These are phyloP conservation scores for Boletus vermiculosoides DNA, from an alignment of 768 basidiomycete genomes.

Conservation along the genomic window DNA sequence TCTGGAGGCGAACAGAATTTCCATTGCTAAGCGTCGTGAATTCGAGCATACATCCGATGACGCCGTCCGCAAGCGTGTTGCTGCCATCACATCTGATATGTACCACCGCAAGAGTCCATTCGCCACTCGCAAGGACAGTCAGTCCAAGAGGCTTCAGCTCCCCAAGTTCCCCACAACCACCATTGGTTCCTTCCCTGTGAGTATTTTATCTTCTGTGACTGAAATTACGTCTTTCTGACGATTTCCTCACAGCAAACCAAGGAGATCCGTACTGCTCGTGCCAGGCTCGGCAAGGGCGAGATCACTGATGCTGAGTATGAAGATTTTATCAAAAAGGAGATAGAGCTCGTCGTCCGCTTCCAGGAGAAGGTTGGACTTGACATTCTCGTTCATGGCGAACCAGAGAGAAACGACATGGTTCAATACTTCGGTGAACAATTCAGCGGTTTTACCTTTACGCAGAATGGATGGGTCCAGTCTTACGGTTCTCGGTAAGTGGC, in stretches of 20 bases:
- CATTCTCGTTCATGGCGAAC: slow-evolving; percentile 97
- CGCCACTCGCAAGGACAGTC: slow-evolving; percentile 80
- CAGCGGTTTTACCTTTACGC: slow-evolving; percentile 95
- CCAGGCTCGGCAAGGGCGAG: slow-evolving; percentile 91
- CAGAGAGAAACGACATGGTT: slow-evolving; percentile 99
- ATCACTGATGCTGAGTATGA: slow-evolving; percentile 87
- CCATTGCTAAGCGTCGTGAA: slow-evolving; percentile 90
- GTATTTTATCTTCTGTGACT: slow-evolving; percentile 19
- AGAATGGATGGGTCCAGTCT: slow-evolving; percentile 99
- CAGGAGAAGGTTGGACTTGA: slow-evolving; percentile 97
- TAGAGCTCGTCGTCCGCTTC: slow-evolving; percentile 90
- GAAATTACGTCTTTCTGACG: slow-evolving; percentile 4
- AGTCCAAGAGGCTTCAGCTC: slow-evolving; percentile 83
- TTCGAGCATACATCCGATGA: slow-evolving; percentile 95
- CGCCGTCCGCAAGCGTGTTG: slow-evolving; percentile 92
- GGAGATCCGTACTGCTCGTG: slow-evolving; percentile 96
- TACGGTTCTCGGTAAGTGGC: slow-evolving; percentile 89
- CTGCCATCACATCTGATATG: slow-evolving; percentile 82
- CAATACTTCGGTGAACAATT: slow-evolving; percentile 99
- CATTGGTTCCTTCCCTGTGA: slow-evolving; percentile 95
- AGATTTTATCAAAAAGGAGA: slow-evolving; percentile 97
- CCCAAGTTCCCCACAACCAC: slow-evolving; percentile 99
- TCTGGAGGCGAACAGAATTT: slow-evolving; percentile 84
- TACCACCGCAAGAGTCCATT: slow-evolving; percentile 90
- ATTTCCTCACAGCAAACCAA: slow-evolving; percentile 78